Percentiles rank a stretch among this genome's conserved stretches.
phyloP scores from a whole-genome alignment of 148 eudicot species.

The Chenopodium berlandieri region DNA sequence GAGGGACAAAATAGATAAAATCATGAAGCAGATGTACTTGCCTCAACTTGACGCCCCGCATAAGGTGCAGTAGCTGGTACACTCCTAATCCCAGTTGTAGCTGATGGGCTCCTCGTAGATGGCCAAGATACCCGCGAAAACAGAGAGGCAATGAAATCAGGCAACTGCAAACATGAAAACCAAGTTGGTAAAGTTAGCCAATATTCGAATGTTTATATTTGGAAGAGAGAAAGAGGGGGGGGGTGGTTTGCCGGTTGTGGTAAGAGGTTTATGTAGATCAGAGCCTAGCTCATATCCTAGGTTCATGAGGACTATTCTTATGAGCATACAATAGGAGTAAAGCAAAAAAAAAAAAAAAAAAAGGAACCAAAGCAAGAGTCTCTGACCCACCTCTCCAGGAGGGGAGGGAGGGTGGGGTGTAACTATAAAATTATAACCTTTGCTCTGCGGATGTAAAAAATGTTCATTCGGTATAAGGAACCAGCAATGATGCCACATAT shows the following conservation, averaged over 20 bases:
- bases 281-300: too few relatives aligned
- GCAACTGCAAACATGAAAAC: slow-evolving; percentile 57
- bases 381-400: neutral
- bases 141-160: slow-evolving; percentile 64
- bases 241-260: too few relatives aligned
- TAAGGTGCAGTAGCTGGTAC: slow-evolving; percentile 47
- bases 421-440: slow-evolving; percentile 46
- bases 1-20: neutral
- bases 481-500: slow-evolving; percentile 91
- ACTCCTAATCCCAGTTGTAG: slow-evolving; percentile 62
- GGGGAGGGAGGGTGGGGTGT: neutral
- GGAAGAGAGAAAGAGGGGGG: too few relatives aligned
- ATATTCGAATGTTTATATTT: too few relatives aligned
- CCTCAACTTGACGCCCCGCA: slow-evolving; percentile 73
- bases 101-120: slow-evolving; percentile 48
- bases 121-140: slow-evolving; percentile 79
- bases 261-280: too few relatives aligned
- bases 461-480: slow-evolving; percentile 67
- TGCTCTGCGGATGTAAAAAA: slow-evolving; percentile 63
- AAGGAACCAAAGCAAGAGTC: neutral
- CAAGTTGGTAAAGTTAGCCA: neutral
- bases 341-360: neutral
- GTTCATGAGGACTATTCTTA: too few relatives aligned
- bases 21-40: slow-evolving; percentile 34
- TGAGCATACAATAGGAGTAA: neutral